These are phyloP conservation scores for Metschnikowia borealis DNA, from an alignment of 805 yeast species.

Conservation along the genomic window DNA sequence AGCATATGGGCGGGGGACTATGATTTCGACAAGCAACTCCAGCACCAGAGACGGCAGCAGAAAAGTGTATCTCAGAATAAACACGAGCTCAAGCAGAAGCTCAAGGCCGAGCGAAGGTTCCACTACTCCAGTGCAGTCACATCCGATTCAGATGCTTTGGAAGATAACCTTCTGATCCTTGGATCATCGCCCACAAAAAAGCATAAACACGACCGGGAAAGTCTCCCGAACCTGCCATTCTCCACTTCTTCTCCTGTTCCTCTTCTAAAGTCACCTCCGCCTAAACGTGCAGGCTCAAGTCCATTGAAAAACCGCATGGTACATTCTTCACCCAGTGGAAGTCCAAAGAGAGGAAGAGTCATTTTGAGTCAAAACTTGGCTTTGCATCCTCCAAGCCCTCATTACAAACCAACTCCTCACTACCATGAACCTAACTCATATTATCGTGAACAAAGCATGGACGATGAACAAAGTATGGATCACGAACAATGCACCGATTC, in stretches of 20 bases:
- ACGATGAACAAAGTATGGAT: no score
- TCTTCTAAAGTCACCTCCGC: background rate
- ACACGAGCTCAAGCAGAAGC: constrained; percentile 9
- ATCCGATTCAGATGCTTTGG: constrained; percentile 8
- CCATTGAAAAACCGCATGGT: constrained; percentile 1
- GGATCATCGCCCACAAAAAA: constrained; percentile 31
- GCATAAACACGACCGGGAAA: background rate
- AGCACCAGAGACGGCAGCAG: constrained; percentile 8
- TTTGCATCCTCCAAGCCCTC: background rate
- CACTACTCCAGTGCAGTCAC: constrained; percentile 10
- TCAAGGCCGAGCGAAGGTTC: constrained; percentile 13
- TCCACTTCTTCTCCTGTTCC: background rate
- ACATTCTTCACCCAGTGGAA: background rate
- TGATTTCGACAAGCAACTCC: constrained; percentile 23
- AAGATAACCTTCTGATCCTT: constrained; percentile 25
- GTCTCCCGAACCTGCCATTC: background rate
- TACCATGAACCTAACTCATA: no score
- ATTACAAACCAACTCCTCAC: no score
- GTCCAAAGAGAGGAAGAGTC: background rate
- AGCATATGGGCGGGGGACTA: constrained; percentile 39
- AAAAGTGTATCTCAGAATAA: constrained; percentile 17
- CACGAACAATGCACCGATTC: no score
- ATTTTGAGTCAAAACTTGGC: background rate
- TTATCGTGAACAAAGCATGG: no score
- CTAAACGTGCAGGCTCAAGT: background rate